Base-by-base conservation (phyloP, 352 stramenopile genomes). In the Phytophthora fragariae region DNA sequence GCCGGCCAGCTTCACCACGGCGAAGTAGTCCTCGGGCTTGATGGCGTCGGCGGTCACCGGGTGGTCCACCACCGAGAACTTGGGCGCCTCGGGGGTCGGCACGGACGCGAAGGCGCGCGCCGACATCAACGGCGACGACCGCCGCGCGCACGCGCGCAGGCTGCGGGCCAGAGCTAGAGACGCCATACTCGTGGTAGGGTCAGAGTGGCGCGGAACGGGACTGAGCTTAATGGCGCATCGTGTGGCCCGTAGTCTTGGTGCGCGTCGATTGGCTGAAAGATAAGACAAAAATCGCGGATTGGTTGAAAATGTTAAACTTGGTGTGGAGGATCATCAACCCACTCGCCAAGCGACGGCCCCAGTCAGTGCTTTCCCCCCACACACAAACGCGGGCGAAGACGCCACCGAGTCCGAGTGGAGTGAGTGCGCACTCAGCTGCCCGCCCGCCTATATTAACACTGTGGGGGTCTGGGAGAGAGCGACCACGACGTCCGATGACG, bases 1-100 rank as follows among this genome's bases (percentile, higher is more conserved):
- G 21, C 86, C 88, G 33, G 75, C 86, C 41, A 96, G 80, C 78
- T 96, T 96, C 62, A 96, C 75, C 29, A 96, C 85, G 12, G 89
- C 89, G 68, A 96, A 96, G 70, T 91, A 92, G 67, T 94, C 89
- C 50, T 90, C 81, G 5, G 86, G 82, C 46, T 83, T 81, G 63
- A 93, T 88, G 49, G 81, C 65, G 46, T 89, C 84, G 9, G 85
- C 78, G 7, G 83, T 90, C 56, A 93, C 85, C n/a, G 82, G 83
- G 81, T 95, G 89, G 65, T 90, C 77, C 55, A 95, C 89, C 54
- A 95, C 80, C 29, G 89, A 93, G 68, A 85, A 92, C 70, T 82
- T 82, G 21, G 85, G 76, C 39, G 57, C 54, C 10, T 79, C 72
- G 12, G 66, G 52, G 2, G 52, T 56, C 3, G 76, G 37, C 9